Evolutionary conservation across 2,329 filamentous ascomycete genomes (phyloP).

Genomic region (Exophiala xenobiotica): DNA sequence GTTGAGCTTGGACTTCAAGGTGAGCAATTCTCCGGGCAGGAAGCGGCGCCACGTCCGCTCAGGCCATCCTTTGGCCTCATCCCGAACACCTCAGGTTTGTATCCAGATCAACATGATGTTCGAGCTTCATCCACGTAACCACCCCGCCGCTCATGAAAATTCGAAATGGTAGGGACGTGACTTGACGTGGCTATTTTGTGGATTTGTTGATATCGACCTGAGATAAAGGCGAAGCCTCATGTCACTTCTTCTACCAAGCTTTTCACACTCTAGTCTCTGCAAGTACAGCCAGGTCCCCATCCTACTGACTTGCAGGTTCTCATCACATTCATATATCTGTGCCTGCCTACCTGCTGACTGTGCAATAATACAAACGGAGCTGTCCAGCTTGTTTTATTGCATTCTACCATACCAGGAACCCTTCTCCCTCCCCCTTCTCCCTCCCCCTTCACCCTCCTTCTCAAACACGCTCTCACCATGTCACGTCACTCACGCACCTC

Average conservation of each 20-base stretch:
- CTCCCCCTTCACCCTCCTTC: neutral
- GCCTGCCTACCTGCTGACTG: neutral
- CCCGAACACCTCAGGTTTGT: constrained; percentile 9
- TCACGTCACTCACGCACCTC: constrained; percentile 2
- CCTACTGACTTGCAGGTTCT: neutral
- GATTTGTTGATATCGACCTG: constrained; percentile 9
- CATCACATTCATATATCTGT: neutral
- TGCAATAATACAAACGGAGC: neutral
- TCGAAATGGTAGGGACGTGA: neutral
- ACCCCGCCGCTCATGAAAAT: constrained; percentile 7
- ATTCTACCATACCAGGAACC: neutral
- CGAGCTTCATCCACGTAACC: constrained; percentile 8
- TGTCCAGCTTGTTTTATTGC: neutral
- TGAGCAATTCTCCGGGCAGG: constrained; percentile 6
- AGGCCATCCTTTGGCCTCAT: constrained; percentile 6
- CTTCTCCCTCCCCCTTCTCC: neutral
- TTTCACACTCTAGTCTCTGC: constrained; percentile 3
- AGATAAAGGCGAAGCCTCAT: constrained; percentile 14
- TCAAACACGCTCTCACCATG: constrained; percentile 9
- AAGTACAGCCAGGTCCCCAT: neutral
- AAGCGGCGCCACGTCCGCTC: constrained; percentile 3
- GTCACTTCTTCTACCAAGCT: constrained; percentile 1
- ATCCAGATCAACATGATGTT: constrained; percentile 21
- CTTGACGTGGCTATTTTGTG: constrained; percentile 1
- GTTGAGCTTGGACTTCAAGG: neutral